Evolutionary conservation across 192 early-diverging fungal species (phyloP), one percentile per base, ranked within the genome.

Genomic region (Spizellomyces punctatus): DNA sequence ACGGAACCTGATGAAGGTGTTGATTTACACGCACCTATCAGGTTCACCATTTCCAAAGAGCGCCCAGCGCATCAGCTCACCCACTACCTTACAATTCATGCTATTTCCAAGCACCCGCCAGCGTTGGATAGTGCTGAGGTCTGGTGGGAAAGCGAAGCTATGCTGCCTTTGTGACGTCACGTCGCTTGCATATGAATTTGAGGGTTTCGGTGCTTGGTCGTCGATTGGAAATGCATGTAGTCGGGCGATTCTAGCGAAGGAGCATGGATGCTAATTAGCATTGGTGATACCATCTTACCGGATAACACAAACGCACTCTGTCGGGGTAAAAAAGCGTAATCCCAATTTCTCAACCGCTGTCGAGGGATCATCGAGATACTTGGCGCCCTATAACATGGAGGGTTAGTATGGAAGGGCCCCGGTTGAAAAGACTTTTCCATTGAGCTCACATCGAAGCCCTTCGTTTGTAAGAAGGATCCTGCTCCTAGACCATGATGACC

Each of bases 31-130:
- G 27, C 27, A 36, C 27, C 3, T 3, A 36, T 36, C 27, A 36
- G 27, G 27, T 36, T 36, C 27, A 36, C 27, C 27, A 36, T 36
- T 36, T 36, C 27, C 3, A 36, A 74, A 74, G 27, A 75, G 27
- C 8, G 69, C 67, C 58, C 64, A 43, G 8, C 74, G 66, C 79
- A 96, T 89, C 65, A 98, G 73, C 62, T 88, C 81, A 0, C 89
- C 80, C 0, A 97, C 93, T 1, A 97, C 89, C 55, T 81, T 86
- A 52, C 93, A 91, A 67, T 91, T 98, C 17, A 98, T 83, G 44
- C 91, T 93, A 72, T 98, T 98, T 3, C 96, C 96, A 10, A 98
- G 77, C 44, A 95, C 83, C n/a, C 89, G 79, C 69, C 94, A 97
- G 55, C 83, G 75, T 73, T 98, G 96, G 66, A 87, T 89, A 14